These are phyloP conservation scores for Apiospora malaysiana DNA, from an alignment of 2,329 filamentous ascomycete species.

Conservation along the genomic window DNA sequence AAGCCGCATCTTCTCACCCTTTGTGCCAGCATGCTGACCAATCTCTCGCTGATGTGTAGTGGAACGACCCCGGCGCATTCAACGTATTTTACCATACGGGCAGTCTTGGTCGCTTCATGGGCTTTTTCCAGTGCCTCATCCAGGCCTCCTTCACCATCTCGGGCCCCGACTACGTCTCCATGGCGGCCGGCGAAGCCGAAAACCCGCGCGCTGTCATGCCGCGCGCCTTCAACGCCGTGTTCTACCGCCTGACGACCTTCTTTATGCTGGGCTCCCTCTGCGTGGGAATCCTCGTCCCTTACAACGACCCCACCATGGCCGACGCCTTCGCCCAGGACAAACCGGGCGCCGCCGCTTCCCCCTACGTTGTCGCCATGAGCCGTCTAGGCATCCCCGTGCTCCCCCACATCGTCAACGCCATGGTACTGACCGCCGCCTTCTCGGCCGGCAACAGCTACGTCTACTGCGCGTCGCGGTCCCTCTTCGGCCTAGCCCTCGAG, in stretches of 20 bases:
- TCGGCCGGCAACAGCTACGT: slow-evolving; percentile 73
- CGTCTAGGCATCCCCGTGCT: slow-evolving; percentile 66
- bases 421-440: slow-evolving; percentile 70
- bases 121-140: slow-evolving; percentile 78
- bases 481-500: slow-evolving; percentile 73
- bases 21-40: slow-evolving; percentile 28
- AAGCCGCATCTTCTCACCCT: neutral
- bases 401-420: slow-evolving; percentile 75
- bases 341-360: slow-evolving; percentile 72
- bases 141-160: slow-evolving; percentile 71
- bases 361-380: slow-evolving; percentile 73
- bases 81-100: slow-evolving; percentile 68
- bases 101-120: slow-evolving; percentile 72
- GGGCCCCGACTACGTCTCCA: slow-evolving; percentile 64
- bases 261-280: slow-evolving; percentile 77
- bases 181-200: slow-evolving; percentile 72
- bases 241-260: slow-evolving; percentile 77
- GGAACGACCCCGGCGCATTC: slow-evolving; percentile 73
- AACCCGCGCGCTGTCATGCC: slow-evolving; percentile 74
- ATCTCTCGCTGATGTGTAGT: slow-evolving; percentile 46
- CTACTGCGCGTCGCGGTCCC: slow-evolving; percentile 71
- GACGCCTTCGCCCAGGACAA: slow-evolving; percentile 63
- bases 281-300: slow-evolving; percentile 74
- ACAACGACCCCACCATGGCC: slow-evolving; percentile 67
- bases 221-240: slow-evolving; percentile 77